Evolutionary conservation across 2,329 filamentous ascomycete genomes (phyloP).

Genomic region (Diplodia intermedia): DNA sequence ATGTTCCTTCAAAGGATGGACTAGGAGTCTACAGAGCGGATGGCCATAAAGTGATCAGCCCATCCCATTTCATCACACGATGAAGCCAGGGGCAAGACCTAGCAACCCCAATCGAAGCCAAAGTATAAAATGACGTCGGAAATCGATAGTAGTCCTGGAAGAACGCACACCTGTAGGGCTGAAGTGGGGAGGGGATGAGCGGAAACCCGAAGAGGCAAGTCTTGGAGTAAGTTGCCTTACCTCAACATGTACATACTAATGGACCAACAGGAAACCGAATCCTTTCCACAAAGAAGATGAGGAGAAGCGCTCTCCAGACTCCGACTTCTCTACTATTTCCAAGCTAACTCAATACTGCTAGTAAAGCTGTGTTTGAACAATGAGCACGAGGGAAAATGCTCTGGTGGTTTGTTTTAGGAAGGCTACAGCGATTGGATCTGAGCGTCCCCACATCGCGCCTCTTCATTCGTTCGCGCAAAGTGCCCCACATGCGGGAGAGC

Average conservation of each 20-base stretch:
- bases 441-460: neutral
- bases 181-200: neutral
- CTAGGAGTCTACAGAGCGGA: neutral
- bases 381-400: neutral
- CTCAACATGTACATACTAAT: neutral
- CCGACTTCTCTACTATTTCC: neutral
- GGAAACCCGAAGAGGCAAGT: neutral
- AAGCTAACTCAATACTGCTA: neutral
- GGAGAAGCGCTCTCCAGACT: neutral
- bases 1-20: neutral
- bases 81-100: neutral
- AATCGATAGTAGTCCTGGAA: neutral
- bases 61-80: neutral
- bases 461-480: neutral
- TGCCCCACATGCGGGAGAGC: constrained; percentile 8
- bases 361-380: neutral
- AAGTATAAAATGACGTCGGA: neutral
- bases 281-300: neutral
- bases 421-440: constrained; percentile 9
- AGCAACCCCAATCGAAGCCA: neutral
- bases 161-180: neutral
- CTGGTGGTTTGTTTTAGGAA: neutral
- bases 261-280: neutral
- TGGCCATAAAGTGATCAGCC: neutral
- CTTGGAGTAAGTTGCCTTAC: neutral